Conservation (phyloP, 2,329 filamentous ascomycete species). For the Hymenoscyphus fructigenus region DNA sequence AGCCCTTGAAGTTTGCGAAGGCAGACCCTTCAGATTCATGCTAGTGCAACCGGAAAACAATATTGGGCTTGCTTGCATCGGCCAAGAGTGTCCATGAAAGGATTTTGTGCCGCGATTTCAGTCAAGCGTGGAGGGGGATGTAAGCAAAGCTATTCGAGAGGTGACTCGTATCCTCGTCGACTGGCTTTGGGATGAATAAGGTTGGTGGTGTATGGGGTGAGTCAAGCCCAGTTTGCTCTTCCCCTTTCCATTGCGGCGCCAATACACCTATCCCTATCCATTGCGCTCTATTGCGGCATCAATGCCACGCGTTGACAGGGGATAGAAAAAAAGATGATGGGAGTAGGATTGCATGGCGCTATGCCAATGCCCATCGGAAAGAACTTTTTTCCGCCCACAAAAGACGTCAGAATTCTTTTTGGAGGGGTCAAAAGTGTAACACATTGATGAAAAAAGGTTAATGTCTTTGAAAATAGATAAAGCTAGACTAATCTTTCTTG, state of each 20-base stretch:
- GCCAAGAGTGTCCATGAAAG: constrained; percentile 4
- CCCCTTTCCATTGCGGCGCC: background rate
- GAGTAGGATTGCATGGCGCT: constrained; percentile 3
- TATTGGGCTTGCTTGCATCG: constrained; percentile 4
- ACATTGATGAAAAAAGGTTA: background rate
- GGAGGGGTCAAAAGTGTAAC: background rate
- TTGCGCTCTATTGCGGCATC: background rate
- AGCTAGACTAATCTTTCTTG: background rate
- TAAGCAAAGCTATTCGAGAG: background rate
- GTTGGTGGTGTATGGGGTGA: constrained; percentile 1
- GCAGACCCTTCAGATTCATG: background rate
- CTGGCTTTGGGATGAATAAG: background rate
- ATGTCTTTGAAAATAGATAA: background rate
- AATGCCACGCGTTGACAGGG: constrained; percentile 1
- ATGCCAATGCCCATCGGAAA: background rate
- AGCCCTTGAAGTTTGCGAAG: constrained; percentile 2
- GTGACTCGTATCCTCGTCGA: background rate
- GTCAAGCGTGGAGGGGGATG: background rate
- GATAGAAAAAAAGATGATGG: background rate
- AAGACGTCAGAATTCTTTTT: background rate
- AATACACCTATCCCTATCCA: background rate
- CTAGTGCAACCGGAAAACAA: constrained; percentile 3
- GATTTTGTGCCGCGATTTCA: constrained; percentile 2
- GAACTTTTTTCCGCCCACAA: constrained; percentile 1
- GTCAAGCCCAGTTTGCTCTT: constrained; percentile 1